These are phyloP conservation scores for Niebla homalea DNA, from an alignment of 495 filamentous ascomycete species.

Conservation along the genomic window DNA sequence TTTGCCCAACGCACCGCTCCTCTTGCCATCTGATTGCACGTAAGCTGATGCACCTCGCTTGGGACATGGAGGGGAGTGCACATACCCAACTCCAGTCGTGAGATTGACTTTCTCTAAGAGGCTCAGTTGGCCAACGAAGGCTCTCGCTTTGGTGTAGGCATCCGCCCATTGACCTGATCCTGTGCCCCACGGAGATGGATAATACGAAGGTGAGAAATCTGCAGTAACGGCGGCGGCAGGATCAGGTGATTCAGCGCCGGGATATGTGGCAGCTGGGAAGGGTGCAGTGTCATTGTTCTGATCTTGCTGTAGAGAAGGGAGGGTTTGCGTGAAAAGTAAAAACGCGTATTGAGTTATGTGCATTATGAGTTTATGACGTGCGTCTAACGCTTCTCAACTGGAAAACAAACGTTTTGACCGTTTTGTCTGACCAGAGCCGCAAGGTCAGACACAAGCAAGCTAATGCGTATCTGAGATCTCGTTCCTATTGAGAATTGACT, in stretches of 20 bases:
- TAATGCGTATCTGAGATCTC: not conserved
- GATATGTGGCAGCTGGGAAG: slow-evolving; percentile 14
- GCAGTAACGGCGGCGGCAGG: slow-evolving; percentile 7
- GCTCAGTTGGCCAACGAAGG: slow-evolving; percentile 73
- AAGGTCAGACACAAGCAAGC: not conserved
- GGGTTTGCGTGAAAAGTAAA: no score
- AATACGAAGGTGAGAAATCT: slow-evolving; percentile 47
- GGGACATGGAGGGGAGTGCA: not conserved
- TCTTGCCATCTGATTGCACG: slow-evolving; percentile 46
- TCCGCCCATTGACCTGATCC: slow-evolving; percentile 56
- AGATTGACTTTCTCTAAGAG: slow-evolving; percentile 90
- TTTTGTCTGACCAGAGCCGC: not conserved
- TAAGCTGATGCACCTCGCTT: not conserved
- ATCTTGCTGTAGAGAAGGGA: slow-evolving; percentile 8
- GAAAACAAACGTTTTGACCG: not conserved
- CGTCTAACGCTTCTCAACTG: no score
- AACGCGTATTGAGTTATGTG: no score
- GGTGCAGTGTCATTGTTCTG: slow-evolving; percentile 13
- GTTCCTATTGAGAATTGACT: not conserved
- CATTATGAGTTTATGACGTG: no score
- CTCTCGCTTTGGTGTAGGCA: slow-evolving; percentile 67
- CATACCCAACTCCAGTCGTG: slow-evolving; percentile 69
- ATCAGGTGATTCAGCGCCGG: slow-evolving; percentile 13
- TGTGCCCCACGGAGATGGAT: slow-evolving; percentile 76
- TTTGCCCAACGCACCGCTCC: slow-evolving; percentile 70